These are phyloP conservation scores for Ceratocystis smalleyi DNA, from an alignment of 2,329 filamentous ascomycete species.

Conservation along the genomic window DNA sequence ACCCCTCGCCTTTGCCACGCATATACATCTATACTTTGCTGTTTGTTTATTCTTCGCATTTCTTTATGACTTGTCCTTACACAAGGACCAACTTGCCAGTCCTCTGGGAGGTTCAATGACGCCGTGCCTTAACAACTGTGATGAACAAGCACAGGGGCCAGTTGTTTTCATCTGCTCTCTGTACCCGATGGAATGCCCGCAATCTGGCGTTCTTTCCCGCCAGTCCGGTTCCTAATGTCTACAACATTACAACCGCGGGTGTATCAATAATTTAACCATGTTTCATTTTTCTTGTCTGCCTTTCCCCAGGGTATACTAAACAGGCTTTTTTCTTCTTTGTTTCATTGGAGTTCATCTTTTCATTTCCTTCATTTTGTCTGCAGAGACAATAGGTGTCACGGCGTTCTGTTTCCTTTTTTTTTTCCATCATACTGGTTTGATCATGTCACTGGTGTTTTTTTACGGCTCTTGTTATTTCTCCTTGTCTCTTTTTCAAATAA, in stretches of 20 bases:
- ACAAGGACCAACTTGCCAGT: neutral
- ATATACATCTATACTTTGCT: neutral
- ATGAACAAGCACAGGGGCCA: neutral
- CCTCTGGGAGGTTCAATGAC: neutral
- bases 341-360: neutral
- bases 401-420: neutral
- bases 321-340: slow-evolving; percentile 1
- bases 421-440: neutral
- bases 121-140: neutral
- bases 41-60: neutral
- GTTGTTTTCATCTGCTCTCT: neutral
- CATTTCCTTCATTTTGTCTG: neutral
- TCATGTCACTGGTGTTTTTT: neutral
- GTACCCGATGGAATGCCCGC: neutral
- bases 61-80: neutral
- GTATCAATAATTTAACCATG: neutral
- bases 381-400: slow-evolving; percentile 2
- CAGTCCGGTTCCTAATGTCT: neutral
- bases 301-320: neutral
- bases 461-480: neutral
- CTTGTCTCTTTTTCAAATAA: neutral
- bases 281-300: slow-evolving; percentile 2
- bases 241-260: neutral
- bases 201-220: neutral
- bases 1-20: neutral